Conservation (phyloP, 2,329 filamentous ascomycete genomes). For the Penicillium sp. region DNA sequence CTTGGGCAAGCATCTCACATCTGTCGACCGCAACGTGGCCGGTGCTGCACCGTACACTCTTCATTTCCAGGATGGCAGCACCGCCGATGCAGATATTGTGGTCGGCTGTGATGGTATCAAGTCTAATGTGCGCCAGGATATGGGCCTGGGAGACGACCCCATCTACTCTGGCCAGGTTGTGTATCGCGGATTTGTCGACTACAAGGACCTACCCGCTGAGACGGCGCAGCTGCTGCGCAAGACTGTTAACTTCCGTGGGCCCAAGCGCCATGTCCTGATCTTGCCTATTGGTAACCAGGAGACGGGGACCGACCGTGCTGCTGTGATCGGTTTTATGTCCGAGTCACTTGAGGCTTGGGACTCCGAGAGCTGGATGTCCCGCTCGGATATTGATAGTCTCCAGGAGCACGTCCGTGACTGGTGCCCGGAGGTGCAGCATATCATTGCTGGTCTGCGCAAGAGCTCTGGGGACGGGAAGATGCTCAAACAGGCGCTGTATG, state of each 20-base stretch:
- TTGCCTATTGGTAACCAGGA: conserved; percentile 39
- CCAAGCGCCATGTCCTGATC: conserved; percentile 33
- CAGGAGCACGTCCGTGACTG: conserved; percentile 35
- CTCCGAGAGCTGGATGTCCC: conserved; percentile 37
- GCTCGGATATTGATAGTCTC: conserved; percentile 32
- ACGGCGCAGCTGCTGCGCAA: conserved; percentile 31
- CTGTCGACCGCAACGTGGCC: conserved; percentile 19
- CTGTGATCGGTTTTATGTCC: conserved; percentile 39
- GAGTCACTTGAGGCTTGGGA: conserved; percentile 37
- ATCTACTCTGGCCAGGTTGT: conserved; percentile 39
- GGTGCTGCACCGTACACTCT: conserved; percentile 32
- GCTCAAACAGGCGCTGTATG: conserved; percentile 36
- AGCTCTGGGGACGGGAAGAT: conserved; percentile 30
- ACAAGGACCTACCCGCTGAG: conserved; percentile 30
- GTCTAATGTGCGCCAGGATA: conserved; percentile 42
- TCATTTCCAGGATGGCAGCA: conserved; percentile 45
- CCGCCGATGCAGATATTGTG: conserved; percentile 42
- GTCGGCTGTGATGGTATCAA: conserved; percentile 52
- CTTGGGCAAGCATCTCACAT: conserved; percentile 27
- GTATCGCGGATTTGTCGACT: conserved; percentile 38
- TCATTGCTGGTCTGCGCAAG: conserved; percentile 32
- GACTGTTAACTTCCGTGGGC: conserved; percentile 36
- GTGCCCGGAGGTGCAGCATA: conserved; percentile 33
- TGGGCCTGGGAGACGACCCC: conserved; percentile 29
- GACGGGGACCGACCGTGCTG: conserved; percentile 31